These are phyloP conservation scores for Inga leiocalycina DNA, from an alignment of 306 rosid genomes.

Conservation along the genomic window DNA sequence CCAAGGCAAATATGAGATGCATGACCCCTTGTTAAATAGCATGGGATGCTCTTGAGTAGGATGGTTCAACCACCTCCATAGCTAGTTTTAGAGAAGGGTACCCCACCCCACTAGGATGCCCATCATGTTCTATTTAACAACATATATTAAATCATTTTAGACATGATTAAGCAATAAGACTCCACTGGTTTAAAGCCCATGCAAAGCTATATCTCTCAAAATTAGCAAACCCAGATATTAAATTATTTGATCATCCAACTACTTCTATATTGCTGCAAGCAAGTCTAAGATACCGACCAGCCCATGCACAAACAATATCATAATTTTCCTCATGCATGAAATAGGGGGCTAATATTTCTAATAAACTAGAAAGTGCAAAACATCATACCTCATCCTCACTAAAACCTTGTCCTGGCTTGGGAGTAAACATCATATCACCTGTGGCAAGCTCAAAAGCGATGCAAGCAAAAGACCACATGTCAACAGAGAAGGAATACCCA, in stretches of 20 bases:
- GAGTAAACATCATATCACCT: constrained; percentile 94
- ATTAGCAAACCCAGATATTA: not conserved
- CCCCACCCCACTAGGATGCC: not conserved
- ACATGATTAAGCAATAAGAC: not conserved
- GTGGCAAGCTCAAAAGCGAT: constrained; percentile 94
- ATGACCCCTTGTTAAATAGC: not conserved
- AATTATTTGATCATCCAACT: not conserved
- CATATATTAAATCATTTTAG: constrained; percentile 27
- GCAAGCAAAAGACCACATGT: constrained; percentile 98
- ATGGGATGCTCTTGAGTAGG: not conserved
- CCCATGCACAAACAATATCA: constrained; percentile 13
- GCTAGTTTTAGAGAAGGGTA: not conserved
- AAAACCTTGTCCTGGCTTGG: constrained; percentile 82
- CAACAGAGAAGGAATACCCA: constrained; percentile 84
- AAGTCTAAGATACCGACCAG: constrained; percentile 10
- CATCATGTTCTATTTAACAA: not conserved
- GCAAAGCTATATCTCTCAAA: not conserved
- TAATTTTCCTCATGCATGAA: constrained; percentile 3
- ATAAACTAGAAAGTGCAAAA: constrained; percentile 10
- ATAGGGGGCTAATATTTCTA: constrained; percentile 21
- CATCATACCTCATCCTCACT: constrained; percentile 90
- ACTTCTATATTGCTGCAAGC: not conserved
- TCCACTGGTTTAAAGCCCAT: constrained; percentile 19
- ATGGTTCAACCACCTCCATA: not conserved
- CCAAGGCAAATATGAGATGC: not conserved